Conservation (phyloP, 208 protist genomes). For the Leishmania gerbilli region DNA sequence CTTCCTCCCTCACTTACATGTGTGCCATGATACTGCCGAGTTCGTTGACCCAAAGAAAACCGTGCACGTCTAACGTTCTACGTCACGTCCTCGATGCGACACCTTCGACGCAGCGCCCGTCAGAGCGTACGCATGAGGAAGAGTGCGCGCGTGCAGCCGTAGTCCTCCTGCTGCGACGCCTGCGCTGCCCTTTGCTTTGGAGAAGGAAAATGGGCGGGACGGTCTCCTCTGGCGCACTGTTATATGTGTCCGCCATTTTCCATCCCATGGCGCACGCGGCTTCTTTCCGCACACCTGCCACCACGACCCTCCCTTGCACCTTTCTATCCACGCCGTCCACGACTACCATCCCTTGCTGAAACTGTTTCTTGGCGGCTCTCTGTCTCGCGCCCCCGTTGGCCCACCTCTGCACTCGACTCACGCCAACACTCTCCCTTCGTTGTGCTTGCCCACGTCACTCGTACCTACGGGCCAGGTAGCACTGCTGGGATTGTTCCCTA, state of each 20-base stretch:
- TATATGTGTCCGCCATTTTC: not conserved
- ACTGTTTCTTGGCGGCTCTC: not conserved
- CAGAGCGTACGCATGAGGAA: not conserved
- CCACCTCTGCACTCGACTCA: not conserved
- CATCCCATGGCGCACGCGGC: not conserved
- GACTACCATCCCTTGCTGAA: not conserved
- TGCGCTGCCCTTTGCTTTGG: not conserved
- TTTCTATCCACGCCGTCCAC: not conserved
- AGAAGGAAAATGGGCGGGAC: not conserved
- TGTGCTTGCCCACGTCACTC: not conserved
- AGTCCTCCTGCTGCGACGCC: not conserved
- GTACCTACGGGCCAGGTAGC: not conserved
- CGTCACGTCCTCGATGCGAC: not conserved
- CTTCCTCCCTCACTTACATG: not conserved
- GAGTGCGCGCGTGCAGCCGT: not conserved
- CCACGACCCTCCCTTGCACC: not conserved
- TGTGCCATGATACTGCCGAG: not conserved
- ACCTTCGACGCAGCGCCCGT: not conserved
- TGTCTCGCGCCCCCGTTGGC: not conserved
- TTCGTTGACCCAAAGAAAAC: not conserved
- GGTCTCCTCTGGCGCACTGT: not conserved
- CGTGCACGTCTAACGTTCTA: not conserved
- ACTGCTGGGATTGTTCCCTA: not conserved
- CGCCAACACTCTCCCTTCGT: not conserved
- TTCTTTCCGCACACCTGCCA: not conserved